Percentiles rank a stretch among this genome's conserved stretches.
phyloP scores from a whole-genome alignment of 208 protist genomes.

The Crithidia brevicula region DNA sequence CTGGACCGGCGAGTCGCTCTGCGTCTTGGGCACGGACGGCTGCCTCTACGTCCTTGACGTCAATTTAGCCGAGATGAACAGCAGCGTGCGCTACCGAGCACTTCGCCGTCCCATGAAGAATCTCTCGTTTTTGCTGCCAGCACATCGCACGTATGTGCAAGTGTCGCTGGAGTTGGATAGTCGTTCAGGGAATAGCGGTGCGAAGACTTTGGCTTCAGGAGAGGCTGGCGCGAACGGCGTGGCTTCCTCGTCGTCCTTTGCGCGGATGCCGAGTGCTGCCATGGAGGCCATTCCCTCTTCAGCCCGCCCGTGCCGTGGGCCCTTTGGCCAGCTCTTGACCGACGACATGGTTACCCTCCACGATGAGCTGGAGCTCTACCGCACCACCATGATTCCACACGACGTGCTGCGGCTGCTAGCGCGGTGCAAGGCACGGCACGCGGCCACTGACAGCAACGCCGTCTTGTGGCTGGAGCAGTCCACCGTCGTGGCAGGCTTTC shows the following conservation, averaged over 20 bases:
- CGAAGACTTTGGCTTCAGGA: neutral
- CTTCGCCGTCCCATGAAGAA: conserved; percentile 74
- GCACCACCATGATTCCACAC: conserved; percentile 71
- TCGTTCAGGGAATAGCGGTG: neutral
- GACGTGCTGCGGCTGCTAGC: conserved; percentile 29
- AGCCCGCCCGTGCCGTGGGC: conserved; percentile 67
- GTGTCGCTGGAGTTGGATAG: conserved; percentile 36
- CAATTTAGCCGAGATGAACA: conserved; percentile 61
- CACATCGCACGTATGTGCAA: conserved; percentile 76
- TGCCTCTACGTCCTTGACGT: conserved; percentile 62
- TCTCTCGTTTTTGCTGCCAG: conserved; percentile 73
- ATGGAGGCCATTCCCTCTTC: conserved; percentile 36
- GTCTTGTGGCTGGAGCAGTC: conserved; percentile 32
- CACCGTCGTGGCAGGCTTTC: conserved; percentile 51
- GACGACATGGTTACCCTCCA: conserved; percentile 47
- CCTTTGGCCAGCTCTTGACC: conserved; percentile 77
- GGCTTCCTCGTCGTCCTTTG: neutral
- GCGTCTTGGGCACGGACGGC: conserved; percentile 58
- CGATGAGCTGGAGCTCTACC: conserved; percentile 79
- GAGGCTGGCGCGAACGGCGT: neutral
- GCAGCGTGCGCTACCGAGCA: conserved; percentile 55
- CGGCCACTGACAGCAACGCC: neutral
- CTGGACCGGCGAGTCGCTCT: conserved; percentile 53
- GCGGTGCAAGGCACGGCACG: conserved; percentile 1
- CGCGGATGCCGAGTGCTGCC: conserved; percentile 43